Evolutionary conservation across 1,284 basidiomycete genomes (phyloP).

Genomic region (Volvariella surrecta): DNA sequence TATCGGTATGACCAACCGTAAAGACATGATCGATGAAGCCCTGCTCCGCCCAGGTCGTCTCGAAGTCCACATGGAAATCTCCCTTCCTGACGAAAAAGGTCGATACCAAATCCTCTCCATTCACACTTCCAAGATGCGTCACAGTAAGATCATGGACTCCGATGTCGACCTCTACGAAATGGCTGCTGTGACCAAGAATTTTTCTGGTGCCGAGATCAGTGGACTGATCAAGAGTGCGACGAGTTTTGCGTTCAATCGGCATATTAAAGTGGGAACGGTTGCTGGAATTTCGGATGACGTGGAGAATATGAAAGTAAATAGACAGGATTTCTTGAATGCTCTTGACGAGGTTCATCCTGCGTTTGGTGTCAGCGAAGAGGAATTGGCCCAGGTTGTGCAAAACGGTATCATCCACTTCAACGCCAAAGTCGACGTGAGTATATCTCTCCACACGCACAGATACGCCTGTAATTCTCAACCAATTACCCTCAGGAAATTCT

Average conservation of each 20-base stretch:
- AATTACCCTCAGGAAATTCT: slow-evolving; percentile 63
- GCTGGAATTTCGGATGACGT: slow-evolving; percentile 96
- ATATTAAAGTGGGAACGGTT: slow-evolving; percentile 96
- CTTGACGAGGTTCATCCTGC: slow-evolving; percentile 95
- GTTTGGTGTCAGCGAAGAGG: slow-evolving; percentile 97
- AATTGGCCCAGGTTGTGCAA: slow-evolving; percentile 88
- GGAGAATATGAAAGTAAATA: slow-evolving; percentile 86
- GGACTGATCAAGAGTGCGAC: slow-evolving; percentile 98
- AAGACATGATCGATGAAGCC: slow-evolving; percentile 99
- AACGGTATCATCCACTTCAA: slow-evolving; percentile 97
- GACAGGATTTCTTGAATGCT: slow-evolving; percentile 85
- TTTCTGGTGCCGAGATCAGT: slow-evolving; percentile 94
- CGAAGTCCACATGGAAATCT: slow-evolving; percentile 99
- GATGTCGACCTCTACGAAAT: slow-evolving; percentile 88
- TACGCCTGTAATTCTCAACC: slow-evolving; percentile 11
- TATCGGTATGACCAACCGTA: slow-evolving; percentile 99
- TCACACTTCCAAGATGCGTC: slow-evolving; percentile 93
- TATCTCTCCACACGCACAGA: slow-evolving; percentile 7
- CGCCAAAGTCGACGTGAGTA: slow-evolving; percentile 60
- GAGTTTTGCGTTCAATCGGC: slow-evolving; percentile 95
- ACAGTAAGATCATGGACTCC: slow-evolving; percentile 82
- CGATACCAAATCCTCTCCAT: slow-evolving; percentile 93
- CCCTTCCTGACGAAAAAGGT: slow-evolving; percentile 90
- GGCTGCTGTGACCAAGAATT: slow-evolving; percentile 89
- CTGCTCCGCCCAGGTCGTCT: slow-evolving; percentile 95